Percentiles rank a stretch among this genome's conserved stretches.
These are phyloP conservation scores for Lactarius vividus DNA, from an alignment of 768 basidiomycete genomes.

Conservation along the genomic window DNA sequence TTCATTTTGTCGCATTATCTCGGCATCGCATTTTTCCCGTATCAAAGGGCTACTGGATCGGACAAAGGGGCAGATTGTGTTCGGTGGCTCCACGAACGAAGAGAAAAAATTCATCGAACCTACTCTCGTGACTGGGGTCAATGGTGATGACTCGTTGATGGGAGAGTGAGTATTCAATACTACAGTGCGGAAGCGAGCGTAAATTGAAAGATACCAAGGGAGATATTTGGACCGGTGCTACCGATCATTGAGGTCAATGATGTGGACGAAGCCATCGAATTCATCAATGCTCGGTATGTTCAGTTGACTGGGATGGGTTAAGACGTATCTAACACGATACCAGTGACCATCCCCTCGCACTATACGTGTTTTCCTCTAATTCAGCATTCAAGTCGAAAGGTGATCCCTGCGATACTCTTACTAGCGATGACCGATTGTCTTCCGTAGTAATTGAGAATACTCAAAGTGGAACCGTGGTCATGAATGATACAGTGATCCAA, in stretches of 20 bases:
- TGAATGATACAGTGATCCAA: constrained; percentile 69
- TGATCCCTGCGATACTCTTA: constrained; percentile 29
- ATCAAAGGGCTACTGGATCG: constrained; percentile 58
- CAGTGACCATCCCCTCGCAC: constrained; percentile 69
- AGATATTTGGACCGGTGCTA: constrained; percentile 81
- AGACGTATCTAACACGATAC: background rate
- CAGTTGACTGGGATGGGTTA: background rate
- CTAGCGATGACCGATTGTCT: no score
- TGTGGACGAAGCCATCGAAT: constrained; percentile 67
- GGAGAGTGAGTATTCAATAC: constrained; percentile 52
- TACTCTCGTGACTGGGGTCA: constrained; percentile 65
- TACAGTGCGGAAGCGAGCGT: background rate
- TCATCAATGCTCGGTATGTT: constrained; percentile 54
- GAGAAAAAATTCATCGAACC: constrained; percentile 62
- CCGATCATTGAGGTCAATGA: constrained; percentile 71
- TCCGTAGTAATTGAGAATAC: constrained; percentile 63
- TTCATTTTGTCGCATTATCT: constrained; percentile 53
- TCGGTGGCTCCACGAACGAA: constrained; percentile 62
- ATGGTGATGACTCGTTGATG: constrained; percentile 68
- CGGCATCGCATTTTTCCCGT: constrained; percentile 51
- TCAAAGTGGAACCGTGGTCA: constrained; percentile 63
- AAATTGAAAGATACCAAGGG: constrained; percentile 42
- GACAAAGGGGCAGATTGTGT: constrained; percentile 61
- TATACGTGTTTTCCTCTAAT: constrained; percentile 75
- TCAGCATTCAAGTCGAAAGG: constrained; percentile 59